Evolutionary conservation across 108 stramenopile species (phyloP).

Genomic region (Licmophora abbreviata): DNA sequence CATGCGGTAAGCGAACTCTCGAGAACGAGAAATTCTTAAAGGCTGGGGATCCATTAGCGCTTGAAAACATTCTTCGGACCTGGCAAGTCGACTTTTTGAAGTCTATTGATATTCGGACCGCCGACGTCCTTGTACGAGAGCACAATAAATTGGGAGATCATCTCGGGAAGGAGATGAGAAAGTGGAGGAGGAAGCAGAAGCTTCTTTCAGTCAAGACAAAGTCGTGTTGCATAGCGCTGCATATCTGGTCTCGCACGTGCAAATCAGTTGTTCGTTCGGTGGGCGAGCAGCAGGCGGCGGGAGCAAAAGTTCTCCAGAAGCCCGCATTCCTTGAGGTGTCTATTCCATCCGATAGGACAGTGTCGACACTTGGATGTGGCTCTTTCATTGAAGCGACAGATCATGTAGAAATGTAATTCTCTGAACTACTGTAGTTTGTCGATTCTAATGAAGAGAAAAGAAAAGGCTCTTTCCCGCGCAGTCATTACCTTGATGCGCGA

Average conservation of each 20-base stretch:
- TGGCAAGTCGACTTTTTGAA: slow-evolving; percentile 59
- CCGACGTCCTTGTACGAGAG: slow-evolving; percentile 23
- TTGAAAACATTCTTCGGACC: slow-evolving; percentile 36
- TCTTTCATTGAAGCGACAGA: slow-evolving; percentile 2
- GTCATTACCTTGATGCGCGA: too few species aligned
- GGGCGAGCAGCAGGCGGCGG: slow-evolving; percentile 24
- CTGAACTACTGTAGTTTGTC: too few species aligned
- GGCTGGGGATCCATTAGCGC: slow-evolving; percentile 16
- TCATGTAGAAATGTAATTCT: slow-evolving; percentile 2
- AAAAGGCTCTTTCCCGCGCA: too few species aligned
- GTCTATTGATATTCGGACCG: slow-evolving; percentile 17
- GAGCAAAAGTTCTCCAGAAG: not conserved
- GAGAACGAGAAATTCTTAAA: not conserved
- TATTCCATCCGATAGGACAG: not conserved
- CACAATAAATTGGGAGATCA: slow-evolving; percentile 16
- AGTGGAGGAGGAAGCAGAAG: slow-evolving; percentile 26
- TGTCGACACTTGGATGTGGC: slow-evolving; percentile 7
- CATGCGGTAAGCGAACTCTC: slow-evolving; percentile 33
- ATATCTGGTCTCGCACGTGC: slow-evolving; percentile 50
- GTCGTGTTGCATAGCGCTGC: slow-evolving; percentile 45
- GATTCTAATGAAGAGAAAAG: too few species aligned
- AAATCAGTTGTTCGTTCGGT: slow-evolving; percentile 28
- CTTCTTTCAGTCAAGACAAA: slow-evolving; percentile 25
- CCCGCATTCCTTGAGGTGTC: slow-evolving; percentile 18
- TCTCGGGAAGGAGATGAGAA: slow-evolving; percentile 31